Percentiles rank a stretch among this genome's conserved stretches.
These are phyloP conservation scores for Setomelanomma holmii DNA, from an alignment of 2,329 filamentous ascomycete species.

Conservation along the genomic window DNA sequence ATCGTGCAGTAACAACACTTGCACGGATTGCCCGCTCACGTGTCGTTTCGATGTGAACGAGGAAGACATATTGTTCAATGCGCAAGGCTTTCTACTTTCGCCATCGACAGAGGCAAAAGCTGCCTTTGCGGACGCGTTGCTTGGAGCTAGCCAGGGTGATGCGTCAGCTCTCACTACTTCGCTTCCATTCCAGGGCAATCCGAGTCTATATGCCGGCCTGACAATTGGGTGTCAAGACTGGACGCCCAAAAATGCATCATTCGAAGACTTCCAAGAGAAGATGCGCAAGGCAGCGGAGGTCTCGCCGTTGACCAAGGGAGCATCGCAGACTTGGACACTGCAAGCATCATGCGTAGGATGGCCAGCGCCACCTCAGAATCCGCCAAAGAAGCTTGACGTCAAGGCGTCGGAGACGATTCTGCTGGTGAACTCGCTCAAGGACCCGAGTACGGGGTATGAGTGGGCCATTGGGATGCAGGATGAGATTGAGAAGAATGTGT, in stretches of 20 bases:
- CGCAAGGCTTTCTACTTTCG: neutral
- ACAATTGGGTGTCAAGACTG: constrained; percentile 49
- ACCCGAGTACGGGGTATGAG: constrained; percentile 51
- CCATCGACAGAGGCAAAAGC: constrained; percentile 3
- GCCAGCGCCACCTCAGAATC: constrained; percentile 48
- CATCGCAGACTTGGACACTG: constrained; percentile 44
- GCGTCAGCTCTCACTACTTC: constrained; percentile 45
- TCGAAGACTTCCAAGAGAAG: constrained; percentile 34
- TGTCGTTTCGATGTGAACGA: constrained; percentile 28
- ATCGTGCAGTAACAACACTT: constrained; percentile 36
- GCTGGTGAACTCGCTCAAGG: constrained; percentile 49
- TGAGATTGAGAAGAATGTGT: constrained; percentile 39
- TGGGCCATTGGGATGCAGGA: constrained; percentile 30
- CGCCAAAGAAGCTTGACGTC: constrained; percentile 36
- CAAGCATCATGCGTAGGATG: constrained; percentile 52
- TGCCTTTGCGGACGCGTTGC: constrained; percentile 28
- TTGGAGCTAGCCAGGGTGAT: constrained; percentile 45
- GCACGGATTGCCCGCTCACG: too few species aligned
- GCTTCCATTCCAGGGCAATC: neutral
- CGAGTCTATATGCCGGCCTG: neutral
- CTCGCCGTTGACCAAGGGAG: constrained; percentile 46
- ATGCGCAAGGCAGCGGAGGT: constrained; percentile 37
- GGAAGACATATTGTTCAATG: constrained; percentile 39
- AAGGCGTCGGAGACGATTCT: constrained; percentile 42
- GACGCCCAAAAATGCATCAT: constrained; percentile 27